Evolutionary conservation across 2,329 filamentous ascomycete species (phyloP), one percentile per base, ranked within the genome.

Genomic region (Arachnopeziza araneosa): DNA sequence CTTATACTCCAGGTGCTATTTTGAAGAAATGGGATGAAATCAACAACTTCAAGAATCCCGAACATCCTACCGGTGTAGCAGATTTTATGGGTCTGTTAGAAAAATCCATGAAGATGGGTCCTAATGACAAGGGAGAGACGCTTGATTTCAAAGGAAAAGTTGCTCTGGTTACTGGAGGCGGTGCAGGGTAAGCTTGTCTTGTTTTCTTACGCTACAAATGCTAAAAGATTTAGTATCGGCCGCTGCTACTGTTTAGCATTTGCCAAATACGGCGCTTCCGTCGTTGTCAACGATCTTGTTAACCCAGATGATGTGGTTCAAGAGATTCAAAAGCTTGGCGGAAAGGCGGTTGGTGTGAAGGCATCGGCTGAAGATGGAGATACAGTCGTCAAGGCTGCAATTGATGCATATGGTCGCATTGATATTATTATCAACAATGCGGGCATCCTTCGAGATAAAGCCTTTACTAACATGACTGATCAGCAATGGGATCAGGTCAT

Each of bases 341-440:
- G 93, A 66, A 88, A 96, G 78, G 93, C 95, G 26, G 90, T 91
- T 60, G 92, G 92, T 69, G 91, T 96, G 76, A 97, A 96, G 80
- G 91, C 91, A 60, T 96, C 90, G 54, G 93, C 93, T 62, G 91
- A 96, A 75, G 91, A 99, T 63, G 95, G 95, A 53, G 93, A 97
- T 58, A 83, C 83, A 49, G 91, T 98, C 53, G 87, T 99, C 70
- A 96, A 97, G 83, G 87, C 85, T 60, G 93, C 93, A 59, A 96
- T 99, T 70, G 93, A 98, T 72, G 87, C 89, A 50, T 98, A 90
- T 74, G 95, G 95, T 69, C 90, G 95, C 69, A 84, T 99, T 69
- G 95, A 99, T 73, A 93, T 99, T 64, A 77, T 99, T 65, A 83
- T 99, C 80, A 99, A 99, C 86, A 99, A 99, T 72, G 95, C 95